Base-by-base conservation (phyloP, 2,329 filamentous ascomycete species). In the Aspergillus awamori region DNA sequence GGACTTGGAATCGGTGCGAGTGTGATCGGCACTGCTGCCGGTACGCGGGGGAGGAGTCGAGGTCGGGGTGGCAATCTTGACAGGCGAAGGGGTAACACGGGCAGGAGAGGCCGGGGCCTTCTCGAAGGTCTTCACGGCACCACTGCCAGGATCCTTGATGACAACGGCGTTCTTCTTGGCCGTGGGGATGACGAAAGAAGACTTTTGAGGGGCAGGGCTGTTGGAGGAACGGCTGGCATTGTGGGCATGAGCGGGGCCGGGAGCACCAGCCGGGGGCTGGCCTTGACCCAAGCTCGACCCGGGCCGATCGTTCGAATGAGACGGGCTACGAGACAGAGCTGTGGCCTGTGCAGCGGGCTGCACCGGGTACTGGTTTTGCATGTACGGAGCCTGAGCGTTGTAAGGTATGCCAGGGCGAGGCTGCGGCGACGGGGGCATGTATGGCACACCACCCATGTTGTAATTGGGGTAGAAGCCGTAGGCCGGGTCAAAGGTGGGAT, bases 101-200 rank as follows among this genome's bases (percentile, higher is more conserved):
- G 83, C 79, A 17, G 84, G 82, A 15, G 84, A 83, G 13, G 88
- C 87, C 20, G 89, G 87, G 1, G 88, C 86, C 77, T 89, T 90
- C 57, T 86, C 74, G 81, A 91, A 80, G 83, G 85, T 82, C 68
- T 92, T 87, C 11, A 97, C 81, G 30, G 87, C 86, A 73, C 95
- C 92, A 64, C 92, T 93, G 59, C 89, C 85, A 30, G 89, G 85
- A 71, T 92, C 91, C 82, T 92, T 96, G 82, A 97, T 97, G 53
- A 88, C 83, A 66, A 97, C 90, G 1, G 89, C 88, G 52, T 87
- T 88, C 76, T 86, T 92, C 82, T 89, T 91, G 60, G 75, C 74
- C 2, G 76, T 82, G 8, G 89, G 88, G 62, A 86, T 86, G 63
- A 89, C 84, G 63, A 89, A 87, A 66, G 86, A 84, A 3, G 86